Base-by-base conservation (phyloP, 2,329 filamentous ascomycete genomes). In the Knufia petricola region DNA sequence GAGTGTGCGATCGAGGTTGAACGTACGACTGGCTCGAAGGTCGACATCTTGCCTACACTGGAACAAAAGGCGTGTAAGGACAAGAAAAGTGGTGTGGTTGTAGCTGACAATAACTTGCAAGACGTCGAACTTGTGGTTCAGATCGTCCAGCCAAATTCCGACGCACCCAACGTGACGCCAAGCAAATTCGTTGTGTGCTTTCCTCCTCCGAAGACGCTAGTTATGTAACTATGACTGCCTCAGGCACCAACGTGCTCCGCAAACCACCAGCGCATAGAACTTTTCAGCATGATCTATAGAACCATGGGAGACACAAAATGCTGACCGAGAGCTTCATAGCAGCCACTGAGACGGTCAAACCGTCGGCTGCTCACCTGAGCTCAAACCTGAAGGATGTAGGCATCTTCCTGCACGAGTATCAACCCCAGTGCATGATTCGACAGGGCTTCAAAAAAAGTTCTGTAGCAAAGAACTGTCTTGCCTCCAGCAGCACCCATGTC, bases 381-480 rank as follows among this genome's bases (percentile, higher is more conserved):
- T 68, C 73, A 46, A 67, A 73, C 23, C 68, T 76, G 46, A 79
- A 90, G 67, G 88, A 95, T 68, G 82, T 87, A 43, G 87, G 86
- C 59, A 87, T 96, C 62, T 92, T 94, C 68, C 67, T 85, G 49
- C 85, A 95, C 66, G 82, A 87, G 54, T 77, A 88, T 59, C 84
- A 87, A 59, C 89, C 89, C 34, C 76, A 83, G 47, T 78, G 83
- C 55, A 76, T 79, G n/a, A 78, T 88, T 62, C 83, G 84, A 60
- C 73, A 80, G 54, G 77, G 82, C 41, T 89, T 92, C 75, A 96
- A 95, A 75, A 96, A 95, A 70, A 94, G 86, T 71, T 85, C 86
- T 13, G 81, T 82, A n/a, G 76, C 82, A 21, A 72, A 76, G 50
- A 86, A 90, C 65, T 84, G 86, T 58, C 71, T 98, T 48, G 89